phyloP scores from a whole-genome alignment of 2,329 filamentous ascomycete species.

The Monosporascus sp. region DNA sequence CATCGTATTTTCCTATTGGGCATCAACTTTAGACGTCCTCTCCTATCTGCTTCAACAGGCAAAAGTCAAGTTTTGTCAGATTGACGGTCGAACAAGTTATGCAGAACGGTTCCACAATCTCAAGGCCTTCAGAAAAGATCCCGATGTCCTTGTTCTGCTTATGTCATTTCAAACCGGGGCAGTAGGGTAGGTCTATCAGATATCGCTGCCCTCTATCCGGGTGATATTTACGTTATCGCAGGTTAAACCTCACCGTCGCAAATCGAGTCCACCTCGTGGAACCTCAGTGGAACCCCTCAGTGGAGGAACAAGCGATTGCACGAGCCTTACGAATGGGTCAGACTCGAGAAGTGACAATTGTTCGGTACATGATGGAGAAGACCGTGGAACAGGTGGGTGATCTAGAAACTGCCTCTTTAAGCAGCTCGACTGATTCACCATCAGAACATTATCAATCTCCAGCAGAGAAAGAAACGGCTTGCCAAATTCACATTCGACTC shows the following conservation, averaged over 20 bases:
- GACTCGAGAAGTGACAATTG: conserved; percentile 34
- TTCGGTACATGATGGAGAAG: conserved; percentile 36
- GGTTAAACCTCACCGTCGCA: conserved; percentile 41
- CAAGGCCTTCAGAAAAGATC: background rate
- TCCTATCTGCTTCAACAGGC: background rate
- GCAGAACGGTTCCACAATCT: too few species aligned
- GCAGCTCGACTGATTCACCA: background rate
- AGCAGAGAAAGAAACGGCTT: conserved; percentile 3
- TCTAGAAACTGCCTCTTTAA: background rate
- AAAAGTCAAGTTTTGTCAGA: conserved; percentile 1
- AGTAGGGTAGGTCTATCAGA: conserved; percentile 20
- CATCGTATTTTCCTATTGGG: conserved; percentile 12
- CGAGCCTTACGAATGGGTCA: conserved; percentile 43
- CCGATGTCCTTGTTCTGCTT: conserved; percentile 21
- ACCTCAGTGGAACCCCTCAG: conserved; percentile 49
- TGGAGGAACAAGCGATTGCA: conserved; percentile 47
- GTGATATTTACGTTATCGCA: conserved; percentile 7
- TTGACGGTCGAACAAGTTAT: conserved; percentile 6
- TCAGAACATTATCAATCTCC: conserved; percentile 5
- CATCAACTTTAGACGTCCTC: conserved; percentile 7
- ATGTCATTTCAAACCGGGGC: conserved; percentile 25
- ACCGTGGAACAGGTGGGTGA: conserved; percentile 38
- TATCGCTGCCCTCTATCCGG: too few species aligned
- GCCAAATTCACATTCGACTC: conserved; percentile 4
- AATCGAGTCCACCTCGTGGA: conserved; percentile 46